phyloP scores from a whole-genome alignment of 2,329 filamentous ascomycete species.

The Neofusicoccum ribis region DNA sequence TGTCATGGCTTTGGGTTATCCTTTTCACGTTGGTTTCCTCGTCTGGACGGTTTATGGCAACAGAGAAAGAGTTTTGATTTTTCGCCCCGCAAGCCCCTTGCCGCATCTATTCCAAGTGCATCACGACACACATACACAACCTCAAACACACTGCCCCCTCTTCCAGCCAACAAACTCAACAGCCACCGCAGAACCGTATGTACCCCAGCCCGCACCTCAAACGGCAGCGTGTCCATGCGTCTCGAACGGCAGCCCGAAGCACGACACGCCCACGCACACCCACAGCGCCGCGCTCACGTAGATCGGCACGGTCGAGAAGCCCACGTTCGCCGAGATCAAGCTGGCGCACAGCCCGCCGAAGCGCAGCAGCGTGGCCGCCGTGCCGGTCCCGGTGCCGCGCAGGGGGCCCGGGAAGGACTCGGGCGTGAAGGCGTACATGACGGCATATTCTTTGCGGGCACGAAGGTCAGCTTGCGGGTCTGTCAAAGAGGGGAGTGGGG shows the following conservation, averaged over 20 bases:
- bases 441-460: constrained; percentile 28
- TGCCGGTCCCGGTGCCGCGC: constrained; percentile 56
- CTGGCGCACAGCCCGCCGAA: constrained; percentile 44
- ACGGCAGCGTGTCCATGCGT: constrained; percentile 43
- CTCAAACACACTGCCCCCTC: too few relatives aligned
- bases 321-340: constrained; percentile 45
- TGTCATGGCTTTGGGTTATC: too few relatives aligned
- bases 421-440: constrained; percentile 53
- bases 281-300: constrained; percentile 49
- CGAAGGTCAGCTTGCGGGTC: too few relatives aligned
- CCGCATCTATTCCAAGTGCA: too few relatives aligned
- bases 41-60: too few relatives aligned
- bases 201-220: constrained; percentile 12
- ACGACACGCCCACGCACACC: constrained; percentile 45
- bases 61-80: too few relatives aligned
- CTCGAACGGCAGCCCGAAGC: constrained; percentile 47
- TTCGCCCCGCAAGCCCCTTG: too few relatives aligned
- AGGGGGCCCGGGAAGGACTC: constrained; percentile 59
- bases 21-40: too few relatives aligned
- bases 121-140: too few relatives aligned
- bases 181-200: too few relatives aligned
- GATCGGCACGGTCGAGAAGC: constrained; percentile 47
- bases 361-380: constrained; percentile 43
- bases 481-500: too few relatives aligned
- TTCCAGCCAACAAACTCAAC: too few relatives aligned